Conservation (phyloP, 2,329 filamentous ascomycete species). For the Sporothrix luriei region DNA sequence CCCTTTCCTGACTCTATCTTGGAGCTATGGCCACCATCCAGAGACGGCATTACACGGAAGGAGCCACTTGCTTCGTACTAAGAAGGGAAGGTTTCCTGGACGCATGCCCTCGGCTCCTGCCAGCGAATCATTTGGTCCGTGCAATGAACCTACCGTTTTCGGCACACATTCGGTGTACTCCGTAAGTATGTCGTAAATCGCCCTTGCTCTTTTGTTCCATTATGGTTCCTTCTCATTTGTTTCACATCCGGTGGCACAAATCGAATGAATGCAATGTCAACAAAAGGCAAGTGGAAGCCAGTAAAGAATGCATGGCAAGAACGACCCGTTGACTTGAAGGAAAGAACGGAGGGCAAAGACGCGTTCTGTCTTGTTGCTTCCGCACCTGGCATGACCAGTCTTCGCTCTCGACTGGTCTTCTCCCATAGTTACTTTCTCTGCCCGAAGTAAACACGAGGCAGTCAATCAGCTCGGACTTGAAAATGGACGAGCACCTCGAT, state of each 20-base stretch:
- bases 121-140: slow-evolving; percentile 21
- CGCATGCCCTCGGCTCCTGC: slow-evolving; percentile 7
- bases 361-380: slow-evolving; percentile 10
- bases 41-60: background rate
- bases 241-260: slow-evolving; percentile 7
- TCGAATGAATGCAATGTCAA: background rate
- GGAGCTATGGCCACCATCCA: slow-evolving; percentile 10
- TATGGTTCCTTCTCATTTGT: background rate
- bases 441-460: slow-evolving; percentile 4
- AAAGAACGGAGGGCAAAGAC: background rate
- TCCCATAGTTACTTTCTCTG: background rate
- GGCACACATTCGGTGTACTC: background rate
- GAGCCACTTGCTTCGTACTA: background rate
- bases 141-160: background rate
- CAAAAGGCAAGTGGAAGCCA: background rate
- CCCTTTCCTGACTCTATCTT: background rate
- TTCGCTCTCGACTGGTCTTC: background rate
- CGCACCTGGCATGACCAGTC: background rate
- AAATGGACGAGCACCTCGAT: slow-evolving; percentile 15
- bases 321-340: background rate
- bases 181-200: background rate
- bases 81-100: background rate
- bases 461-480: slow-evolving; percentile 26
- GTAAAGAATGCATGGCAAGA: slow-evolving; percentile 4
- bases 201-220: background rate